Evolutionary conservation across 306 rosid genomes (phyloP), one percentile per base, ranked within the genome.

Genomic region (Vigna trinervia): DNA sequence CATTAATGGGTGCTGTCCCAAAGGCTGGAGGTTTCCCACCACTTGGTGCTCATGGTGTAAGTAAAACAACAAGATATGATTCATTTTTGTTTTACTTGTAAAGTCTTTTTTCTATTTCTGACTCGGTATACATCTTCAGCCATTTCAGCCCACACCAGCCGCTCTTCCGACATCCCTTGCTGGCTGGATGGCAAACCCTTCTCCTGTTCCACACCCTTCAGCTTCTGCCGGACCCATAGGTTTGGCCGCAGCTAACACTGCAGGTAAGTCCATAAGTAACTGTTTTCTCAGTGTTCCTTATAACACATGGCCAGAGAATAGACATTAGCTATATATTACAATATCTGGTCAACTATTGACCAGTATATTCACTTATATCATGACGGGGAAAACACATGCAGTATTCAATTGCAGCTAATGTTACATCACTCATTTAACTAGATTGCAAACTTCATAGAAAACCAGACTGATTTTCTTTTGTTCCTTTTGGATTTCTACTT

Each of bases 121-220:
- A 89, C 76, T 69, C 47, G 26, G 52, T 83, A 22, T 82, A 32
- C 74, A 34, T 82, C 58, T 86, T 46, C 73, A 96, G 99, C 99
- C 99, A 58, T 96, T 96, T 88, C 99, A 92, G 90, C 88, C 96
- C 45, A 81, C 98, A 58, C 92, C 92, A 62, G 90, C 90, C 62
- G 89, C 93, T 59, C 96, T 96, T 87, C 89, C 94, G 4, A 88
- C 99, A 50, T 87, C 97, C 47, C 88, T 96, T 88, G 98, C 98
- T 66, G 99, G 99, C 77, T 96, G 99, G 99, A 96, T 93, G 96
- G 90, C 94, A 57, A 93, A 89, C 77, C 89, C 98, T 8, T 88
- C 99, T 67, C 88, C 97, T 50, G 93, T 88, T 74, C 93, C 96
- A 74, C 98, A 96, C 84, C 98, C 97, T 67, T 88, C 99, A 30